Evolutionary conservation across 164 flowering plant genomes (phyloP).

Genomic region (Santalum album): DNA sequence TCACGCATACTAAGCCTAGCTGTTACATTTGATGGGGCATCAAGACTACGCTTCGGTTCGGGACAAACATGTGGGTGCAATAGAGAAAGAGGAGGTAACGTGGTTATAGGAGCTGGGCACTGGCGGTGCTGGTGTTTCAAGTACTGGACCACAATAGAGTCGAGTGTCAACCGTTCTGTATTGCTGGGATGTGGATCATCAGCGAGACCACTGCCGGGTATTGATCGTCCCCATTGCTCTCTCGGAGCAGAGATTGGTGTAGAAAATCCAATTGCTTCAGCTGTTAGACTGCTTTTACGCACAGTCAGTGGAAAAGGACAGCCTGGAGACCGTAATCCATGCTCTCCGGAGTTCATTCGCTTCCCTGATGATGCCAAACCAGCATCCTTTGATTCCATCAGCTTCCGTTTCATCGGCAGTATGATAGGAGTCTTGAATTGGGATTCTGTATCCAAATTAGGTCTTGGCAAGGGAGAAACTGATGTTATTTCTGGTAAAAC

Average conservation of each 20-base stretch:
- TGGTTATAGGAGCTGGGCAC: conserved; percentile 94
- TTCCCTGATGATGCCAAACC: conserved; percentile 41
- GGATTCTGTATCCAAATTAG: conserved; percentile 33
- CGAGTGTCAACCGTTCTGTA: conserved; percentile 70
- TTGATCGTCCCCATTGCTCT: conserved; percentile 27
- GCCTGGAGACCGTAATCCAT: conserved; percentile 44
- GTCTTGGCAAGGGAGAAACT: conserved; percentile 19
- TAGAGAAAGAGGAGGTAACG: conserved; percentile 92
- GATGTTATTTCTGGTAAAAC: conserved; percentile 30
- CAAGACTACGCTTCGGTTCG: conserved; percentile 74
- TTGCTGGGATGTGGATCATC: conserved; percentile 49
- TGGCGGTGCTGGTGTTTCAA: conserved; percentile 97
- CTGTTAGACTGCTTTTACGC: conserved; percentile 32
- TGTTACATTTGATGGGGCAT: conserved; percentile 86
- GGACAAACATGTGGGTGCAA: conserved; percentile 92
- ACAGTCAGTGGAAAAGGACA: conserved; percentile 36
- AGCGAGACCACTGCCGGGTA: conserved; percentile 14
- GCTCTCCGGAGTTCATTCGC: conserved; percentile 50
- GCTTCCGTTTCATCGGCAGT: conserved; percentile 75
- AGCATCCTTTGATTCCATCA: conserved; percentile 55
- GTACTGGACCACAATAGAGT: conserved; percentile 85
- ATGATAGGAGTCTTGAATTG: conserved; percentile 57
- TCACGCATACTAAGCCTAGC: conserved; percentile 77
- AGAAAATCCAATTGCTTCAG: conserved; percentile 35
- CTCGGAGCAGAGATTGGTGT: conserved; percentile 40